Evolutionary conservation across 2,329 filamentous ascomycete species (phyloP), one percentile per base, ranked within the genome.

Genomic region (Xylariaceae sp.): DNA sequence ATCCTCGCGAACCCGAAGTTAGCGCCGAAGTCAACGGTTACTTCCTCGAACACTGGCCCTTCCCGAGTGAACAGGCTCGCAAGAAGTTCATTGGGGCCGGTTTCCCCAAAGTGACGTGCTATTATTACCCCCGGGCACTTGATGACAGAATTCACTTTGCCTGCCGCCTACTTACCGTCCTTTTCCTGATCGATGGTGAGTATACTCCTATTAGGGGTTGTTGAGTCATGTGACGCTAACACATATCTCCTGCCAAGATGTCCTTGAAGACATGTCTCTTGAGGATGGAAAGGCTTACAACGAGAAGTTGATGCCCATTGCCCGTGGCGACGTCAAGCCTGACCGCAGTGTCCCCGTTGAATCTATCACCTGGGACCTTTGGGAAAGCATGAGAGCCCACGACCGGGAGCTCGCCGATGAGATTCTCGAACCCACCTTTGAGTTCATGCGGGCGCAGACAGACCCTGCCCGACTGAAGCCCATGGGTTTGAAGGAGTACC

Each of bases 181-280:
- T 77, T 1, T 79, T 79, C 56, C 59, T 79, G 1, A 70, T 78
- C 34, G 76, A 79, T 63, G 77, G 55, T 61, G 30, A 41, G 48
- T 49, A 34, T 1, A 13, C 10, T 75, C 74, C 13, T 15, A n/a
- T n/a, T n/a, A 45, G 47, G 23, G 1, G 8, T 15, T 9, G 4
- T 23, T 23, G 3, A 10, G 11, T 4, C 15, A 8, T 23, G 9
- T 7, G 37, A 41, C 9, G 3, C 10, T 17, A 39, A 30, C 75
- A 74, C 66, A 56, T 9, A 15, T 8, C 2, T 41, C 4, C 7
- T 13, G 23, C 18, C 23, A 18, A 56, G 71, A 61, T 34, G 1
- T 45, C 2, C 51, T 57, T 1, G 55, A 56, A 1, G 23, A 57
- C 34, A 57, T 61, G 52, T 56, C 56, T 5, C n/a, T 60, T 2